Evolutionary conservation across 768 basidiomycete genomes (phyloP), one percentile per base, ranked within the genome.

Genomic region (Pseudohyphozyma bogoriensis): DNA sequence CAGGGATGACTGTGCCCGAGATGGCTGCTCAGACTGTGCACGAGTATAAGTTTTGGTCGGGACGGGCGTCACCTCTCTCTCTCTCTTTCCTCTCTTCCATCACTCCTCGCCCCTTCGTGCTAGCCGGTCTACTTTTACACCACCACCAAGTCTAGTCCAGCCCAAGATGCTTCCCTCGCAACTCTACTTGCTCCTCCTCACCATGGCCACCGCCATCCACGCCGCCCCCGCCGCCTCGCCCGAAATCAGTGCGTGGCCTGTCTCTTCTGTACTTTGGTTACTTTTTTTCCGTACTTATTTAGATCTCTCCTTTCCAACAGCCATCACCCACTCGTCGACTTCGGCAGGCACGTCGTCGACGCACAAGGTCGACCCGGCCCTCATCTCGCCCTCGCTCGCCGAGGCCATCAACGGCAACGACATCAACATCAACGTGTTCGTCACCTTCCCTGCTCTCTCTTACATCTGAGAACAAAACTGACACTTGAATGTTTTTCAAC

Each of bases 381-480:
- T 51, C 40, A 52, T 66, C 10, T 47, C 54, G 2, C 53, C 51
- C 7, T 60, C 56, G 29, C 58, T 66, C 45, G 58, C 58, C 1
- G 8, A 22, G 28, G 65, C 60, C 12, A 52, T 66, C 49, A 58
- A 55, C 2, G 65, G 61, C n/a, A 44, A n/a, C 49, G 60, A 66
- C 45, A 35, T 66, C 51, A 66, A 62, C 65, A 66, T 66, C 65
- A 66, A 66, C 61, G 51, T 66, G 64, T 65, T 28, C 32, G 64
- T 51, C n/a, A n/a, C n/a, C n/a, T 28, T 36, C 28, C 24, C 16
- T 2, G n/a, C 26, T n/a, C 28, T 28, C 35, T 39, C 45, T 37
- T 10, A 16, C 12, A 20, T 22, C 42, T 45, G n/a, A n/a, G n/a
- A n/a, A n/a, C n/a, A n/a, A n/a, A n/a, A n/a, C n/a, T n/a, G n/a